Conservation (phyloP, 2,329 filamentous ascomycete species). For the Pestalotiopsis sp. region DNA sequence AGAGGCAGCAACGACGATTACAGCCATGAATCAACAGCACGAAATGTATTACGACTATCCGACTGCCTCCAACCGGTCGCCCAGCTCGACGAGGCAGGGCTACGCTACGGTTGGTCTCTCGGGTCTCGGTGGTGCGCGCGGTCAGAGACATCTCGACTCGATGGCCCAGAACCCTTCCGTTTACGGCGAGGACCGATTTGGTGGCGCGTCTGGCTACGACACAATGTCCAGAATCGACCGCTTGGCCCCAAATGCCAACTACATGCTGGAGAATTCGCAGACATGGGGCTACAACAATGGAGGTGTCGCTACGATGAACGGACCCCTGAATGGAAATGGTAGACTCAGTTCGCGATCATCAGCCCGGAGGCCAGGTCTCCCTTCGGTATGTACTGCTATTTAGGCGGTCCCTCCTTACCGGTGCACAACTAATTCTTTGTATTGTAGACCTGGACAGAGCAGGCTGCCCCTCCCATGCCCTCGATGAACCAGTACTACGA, state of each 20-base stretch:
- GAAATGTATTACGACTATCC: conserved; percentile 77
- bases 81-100: conserved; percentile 68
- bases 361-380: conserved; percentile 64
- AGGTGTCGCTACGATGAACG: conserved; percentile 65
- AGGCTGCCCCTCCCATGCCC: conserved; percentile 44
- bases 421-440: conserved; percentile 12
- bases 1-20: conserved; percentile 2
- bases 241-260: conserved; percentile 38
- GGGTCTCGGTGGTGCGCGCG: conserved; percentile 59
- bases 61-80: conserved; percentile 65
- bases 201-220: conserved; percentile 62
- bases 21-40: conserved; percentile 53
- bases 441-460: conserved; percentile 54
- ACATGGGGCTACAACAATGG: conserved; percentile 77
- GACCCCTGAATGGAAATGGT: conserved; percentile 66
- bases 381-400: conserved; percentile 63
- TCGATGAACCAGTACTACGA: conserved; percentile 37
- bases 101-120: conserved; percentile 60
- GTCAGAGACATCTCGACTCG: conserved; percentile 73
- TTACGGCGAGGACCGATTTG: conserved; percentile 71
- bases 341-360: conserved; percentile 52
- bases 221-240: conserved; percentile 45
- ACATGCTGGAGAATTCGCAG: conserved; percentile 70
- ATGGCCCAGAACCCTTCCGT: conserved; percentile 68
- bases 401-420: not conserved